Evolutionary conservation across 2,329 filamentous ascomycete species (phyloP), one percentile per base, ranked within the genome.

Genomic region (Fusarium goolgardi): DNA sequence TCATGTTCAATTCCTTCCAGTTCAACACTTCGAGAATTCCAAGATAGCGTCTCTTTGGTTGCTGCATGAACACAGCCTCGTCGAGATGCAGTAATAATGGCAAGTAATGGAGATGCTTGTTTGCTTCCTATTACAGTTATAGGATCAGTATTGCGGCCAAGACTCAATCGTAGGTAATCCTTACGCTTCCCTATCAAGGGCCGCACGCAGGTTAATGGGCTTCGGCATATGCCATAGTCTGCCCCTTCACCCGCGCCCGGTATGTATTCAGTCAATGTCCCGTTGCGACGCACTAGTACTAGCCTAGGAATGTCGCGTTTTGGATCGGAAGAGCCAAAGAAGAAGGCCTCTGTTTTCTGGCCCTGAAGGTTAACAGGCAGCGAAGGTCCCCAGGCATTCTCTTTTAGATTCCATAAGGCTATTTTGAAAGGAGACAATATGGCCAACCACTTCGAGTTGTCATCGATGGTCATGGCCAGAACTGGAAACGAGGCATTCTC

Each of bases 391-490:
- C 90, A 90, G 13, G 78, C 79, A 46, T 83, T 83, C 39, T 87
- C 81, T 18, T 79, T 77, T 6, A 92, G 80, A 67, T 87, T 86
- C 88, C 91, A 94, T 6, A 93, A 72, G 20, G 85, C 79, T 15
- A 92, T 83, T 34, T 81, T 83, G 46, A 82, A 81, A 7, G 84
- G 82, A 11, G 89, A 89, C 31, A 92, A 80, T 6, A 94, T 79
- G 2, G 90, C 91, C 32, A 93, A 80, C 84, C 88, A 90, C 40
- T 83, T 85, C 3, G 88, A 89, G 16, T 82, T 81, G 32, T 86
- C 84, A 60, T 93, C 89, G 32, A 93, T 85, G 1, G 89, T 84
- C 72, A 91, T 83, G 4, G 87, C 86, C 29, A 89, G 75, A 12
- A 92, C 80, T 0, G 88, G 88, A 61, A 89, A 89, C 1, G 83